Conservation (phyloP, 2,329 filamentous ascomycete genomes). For the Chrysosporium queenslandicum region DNA sequence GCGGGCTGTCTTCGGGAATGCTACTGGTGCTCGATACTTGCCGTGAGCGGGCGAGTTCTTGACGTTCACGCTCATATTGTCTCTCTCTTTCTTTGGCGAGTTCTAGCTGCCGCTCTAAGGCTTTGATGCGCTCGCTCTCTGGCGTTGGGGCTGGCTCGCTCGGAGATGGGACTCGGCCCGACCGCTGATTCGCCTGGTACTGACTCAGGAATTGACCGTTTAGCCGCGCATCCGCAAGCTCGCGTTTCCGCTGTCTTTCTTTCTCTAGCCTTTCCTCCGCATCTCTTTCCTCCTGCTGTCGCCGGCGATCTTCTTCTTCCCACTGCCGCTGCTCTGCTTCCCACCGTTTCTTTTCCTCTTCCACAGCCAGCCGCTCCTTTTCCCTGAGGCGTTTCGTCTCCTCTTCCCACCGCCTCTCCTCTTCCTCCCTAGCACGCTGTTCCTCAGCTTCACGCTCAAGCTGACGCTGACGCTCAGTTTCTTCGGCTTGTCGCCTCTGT, state of each 20-base stretch:
- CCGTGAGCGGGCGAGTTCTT: conserved; percentile 36
- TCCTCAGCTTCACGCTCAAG: conserved; percentile 44
- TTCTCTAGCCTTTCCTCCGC: conserved; percentile 57
- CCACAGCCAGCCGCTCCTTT: conserved; percentile 38
- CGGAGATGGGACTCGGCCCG: conserved; percentile 29
- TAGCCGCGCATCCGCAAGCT: conserved; percentile 55
- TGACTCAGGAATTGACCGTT: conserved; percentile 79
- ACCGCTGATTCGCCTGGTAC: conserved; percentile 62
- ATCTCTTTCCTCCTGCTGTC: conserved; percentile 62
- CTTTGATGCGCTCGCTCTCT: conserved; percentile 60
- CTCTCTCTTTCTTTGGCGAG: conserved; percentile 57
- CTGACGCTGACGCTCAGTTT: conserved; percentile 41
- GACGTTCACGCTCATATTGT: conserved; percentile 52
- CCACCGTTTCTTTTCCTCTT: conserved; percentile 40
- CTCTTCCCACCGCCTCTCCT: conserved; percentile 41
- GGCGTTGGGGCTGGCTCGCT: conserved; percentile 36
- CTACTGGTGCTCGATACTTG: conserved; percentile 12
- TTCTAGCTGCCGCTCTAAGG: conserved; percentile 66
- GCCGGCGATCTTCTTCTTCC: conserved; percentile 64
- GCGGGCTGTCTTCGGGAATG: conserved; percentile 10
- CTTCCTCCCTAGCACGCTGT: conserved; percentile 35
- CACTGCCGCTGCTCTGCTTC: conserved; percentile 54
- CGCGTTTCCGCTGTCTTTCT: conserved; percentile 54
- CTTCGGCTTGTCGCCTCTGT: conserved; percentile 41
- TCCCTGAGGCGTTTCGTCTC: conserved; percentile 42